Evolutionary conservation across 495 filamentous ascomycete species (phyloP).

Genomic region (Podospora bellae-mahoneyi): DNA sequence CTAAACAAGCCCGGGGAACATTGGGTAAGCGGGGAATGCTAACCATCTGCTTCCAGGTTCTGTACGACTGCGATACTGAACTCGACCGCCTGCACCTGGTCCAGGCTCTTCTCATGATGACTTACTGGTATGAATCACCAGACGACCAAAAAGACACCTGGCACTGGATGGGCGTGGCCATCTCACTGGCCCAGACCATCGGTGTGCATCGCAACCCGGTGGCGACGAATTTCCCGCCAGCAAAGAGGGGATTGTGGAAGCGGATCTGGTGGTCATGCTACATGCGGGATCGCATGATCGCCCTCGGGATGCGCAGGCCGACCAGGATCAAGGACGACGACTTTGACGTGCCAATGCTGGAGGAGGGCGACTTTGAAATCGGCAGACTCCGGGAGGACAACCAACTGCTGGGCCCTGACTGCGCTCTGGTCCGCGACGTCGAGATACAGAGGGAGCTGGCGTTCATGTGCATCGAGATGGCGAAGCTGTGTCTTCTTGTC

Average conservation of each 20-base stretch:
- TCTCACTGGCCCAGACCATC: constrained; percentile 79
- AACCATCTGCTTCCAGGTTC: not conserved
- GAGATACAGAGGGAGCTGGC: constrained; percentile 70
- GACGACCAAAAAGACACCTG: constrained; percentile 88
- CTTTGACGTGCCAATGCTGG: constrained; percentile 85
- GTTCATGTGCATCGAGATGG: constrained; percentile 84
- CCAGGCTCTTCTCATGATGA: constrained; percentile 79
- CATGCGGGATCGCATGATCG: constrained; percentile 84
- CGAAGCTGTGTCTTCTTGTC: constrained; percentile 82
- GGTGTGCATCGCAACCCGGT: constrained; percentile 79
- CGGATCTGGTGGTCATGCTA: constrained; percentile 94
- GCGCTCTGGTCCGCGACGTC: constrained; percentile 60
- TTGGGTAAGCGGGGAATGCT: not conserved
- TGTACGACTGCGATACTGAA: constrained; percentile 84
- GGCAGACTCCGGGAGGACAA: constrained; percentile 59
- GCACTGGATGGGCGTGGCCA: constrained; percentile 88
- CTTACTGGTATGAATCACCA: constrained; percentile 87
- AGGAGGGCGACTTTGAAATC: constrained; percentile 79
- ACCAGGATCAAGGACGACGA: constrained; percentile 87
- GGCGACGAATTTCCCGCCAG: constrained; percentile 62
- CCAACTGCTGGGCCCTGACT: constrained; percentile 62
- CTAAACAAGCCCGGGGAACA: not conserved
- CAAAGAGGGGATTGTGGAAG: constrained; percentile 77
- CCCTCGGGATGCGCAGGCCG: constrained; percentile 83
- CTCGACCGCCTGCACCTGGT: constrained; percentile 77